Conservation (phyloP, 257 asterid species). For the Asclepias syriaca region DNA sequence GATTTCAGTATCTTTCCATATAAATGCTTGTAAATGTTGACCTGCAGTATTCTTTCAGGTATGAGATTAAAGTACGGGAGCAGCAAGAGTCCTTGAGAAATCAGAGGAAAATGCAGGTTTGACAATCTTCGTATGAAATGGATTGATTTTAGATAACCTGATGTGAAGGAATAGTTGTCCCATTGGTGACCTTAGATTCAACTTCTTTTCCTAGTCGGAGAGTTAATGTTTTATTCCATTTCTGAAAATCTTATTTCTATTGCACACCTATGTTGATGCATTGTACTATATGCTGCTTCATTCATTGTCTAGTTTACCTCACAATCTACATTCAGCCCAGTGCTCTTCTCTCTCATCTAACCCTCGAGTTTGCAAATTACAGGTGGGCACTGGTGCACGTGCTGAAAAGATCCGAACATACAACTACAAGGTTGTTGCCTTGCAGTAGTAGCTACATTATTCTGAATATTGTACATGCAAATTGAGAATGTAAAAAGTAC, state of each 20-base stretch:
- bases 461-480: background rate
- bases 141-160: background rate
- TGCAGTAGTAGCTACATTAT: background rate
- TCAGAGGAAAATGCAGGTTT: slow-evolving; percentile 86
- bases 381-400: slow-evolving; percentile 99
- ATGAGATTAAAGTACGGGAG: slow-evolving; percentile 87
- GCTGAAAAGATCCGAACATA: slow-evolving; percentile 93
- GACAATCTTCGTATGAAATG: background rate
- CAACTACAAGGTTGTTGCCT: slow-evolving; percentile 73
- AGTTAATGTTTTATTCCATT: background rate
- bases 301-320: background rate
- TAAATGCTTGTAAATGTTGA: slow-evolving; percentile 6
- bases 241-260: background rate
- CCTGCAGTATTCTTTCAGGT: slow-evolving; percentile 48
- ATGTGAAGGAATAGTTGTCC: background rate
- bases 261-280: background rate
- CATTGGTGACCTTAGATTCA: background rate
- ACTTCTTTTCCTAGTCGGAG: background rate
- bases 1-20: background rate
- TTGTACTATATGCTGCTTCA: background rate
- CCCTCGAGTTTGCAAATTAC: slow-evolving; percentile 19
- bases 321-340: background rate
- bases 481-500: background rate
- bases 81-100: slow-evolving; percentile 79
- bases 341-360: background rate